Evolutionary conservation across 495 filamentous ascomycete genomes (phyloP), one percentile per base, ranked within the genome.

Genomic region (Sphaerosporella brunnea): DNA sequence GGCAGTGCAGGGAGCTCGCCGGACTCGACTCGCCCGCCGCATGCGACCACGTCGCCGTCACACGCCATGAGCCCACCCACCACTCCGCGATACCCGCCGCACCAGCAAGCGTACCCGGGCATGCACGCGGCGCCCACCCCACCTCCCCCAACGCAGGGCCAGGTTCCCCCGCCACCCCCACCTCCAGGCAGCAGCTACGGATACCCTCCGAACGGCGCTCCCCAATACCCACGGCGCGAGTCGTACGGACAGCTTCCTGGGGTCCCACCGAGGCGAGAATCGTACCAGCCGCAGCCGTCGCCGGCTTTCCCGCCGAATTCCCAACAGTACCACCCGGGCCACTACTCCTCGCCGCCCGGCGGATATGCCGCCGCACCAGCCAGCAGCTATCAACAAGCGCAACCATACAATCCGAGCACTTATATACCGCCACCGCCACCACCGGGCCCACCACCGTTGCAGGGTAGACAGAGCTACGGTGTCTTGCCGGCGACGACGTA

Each of bases 351-450:
- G 36, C 51, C 51, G 4, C 53, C 54, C 9, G 50, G 47, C 45
- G 45, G 55, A 49, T 62, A 62, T 36, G 37, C 53, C 3, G 50
- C 41, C 10, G 51, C 55, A 42, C 46, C 48, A 36, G 45, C 9
- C 19, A 20, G 1, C 4, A n/a, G n/a, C n/a, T n/a, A n/a, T n/a
- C 51, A 58, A 16, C 53, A 50, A 20, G 51, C 54, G 10, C 58
- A 58, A 40, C 66, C 68, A 37, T 63, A 63, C 40, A 69, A 88
- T 52, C 84, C 84, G 25, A 74, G 75, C 15, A 85, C 85, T 15
- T 95, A 93, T 61, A 74, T 93, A 30, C 88, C 87, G 0, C 88
- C 88, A 0, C 88, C 88, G 7, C 88, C 88, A 16, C 88, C 88
- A 0, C 82, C 80, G 2, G 82, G 79, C 10, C 84, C 83, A 7